phyloP scores from a whole-genome alignment of 305 asterid species.

The Petunia hybrid region DNA sequence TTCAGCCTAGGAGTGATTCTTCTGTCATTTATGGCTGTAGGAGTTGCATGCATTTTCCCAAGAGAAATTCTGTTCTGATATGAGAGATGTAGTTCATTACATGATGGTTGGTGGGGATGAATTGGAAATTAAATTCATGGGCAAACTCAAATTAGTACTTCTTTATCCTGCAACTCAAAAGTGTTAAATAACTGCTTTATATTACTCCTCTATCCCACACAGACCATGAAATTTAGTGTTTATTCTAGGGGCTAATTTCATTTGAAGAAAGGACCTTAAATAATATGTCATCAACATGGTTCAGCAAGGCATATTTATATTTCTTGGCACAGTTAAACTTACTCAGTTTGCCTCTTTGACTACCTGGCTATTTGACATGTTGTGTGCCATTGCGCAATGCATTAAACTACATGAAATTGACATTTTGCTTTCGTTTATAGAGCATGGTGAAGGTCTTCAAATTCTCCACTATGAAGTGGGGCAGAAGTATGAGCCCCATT shows the following conservation, averaged over 20 bases:
- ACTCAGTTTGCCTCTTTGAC: not conserved
- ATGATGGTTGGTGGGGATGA: not conserved
- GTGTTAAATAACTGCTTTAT: slow-evolving; percentile 5
- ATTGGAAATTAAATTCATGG: not conserved
- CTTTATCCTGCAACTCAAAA: not conserved
- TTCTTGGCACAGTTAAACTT: not conserved
- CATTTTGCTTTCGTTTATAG: slow-evolving; percentile 43
- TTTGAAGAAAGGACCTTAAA: not conserved
- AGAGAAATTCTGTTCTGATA: not conserved
- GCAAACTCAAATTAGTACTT: not conserved
- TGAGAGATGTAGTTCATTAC: slow-evolving; percentile 1
- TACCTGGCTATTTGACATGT: not conserved
- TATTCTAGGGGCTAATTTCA: not conserved
- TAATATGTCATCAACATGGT: slow-evolving; percentile 4
- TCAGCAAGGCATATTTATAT: slow-evolving; percentile 1
- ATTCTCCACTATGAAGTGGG: slow-evolving; percentile 95
- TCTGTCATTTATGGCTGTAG: not conserved
- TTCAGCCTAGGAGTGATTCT: not conserved
- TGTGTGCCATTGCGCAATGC: not conserved
- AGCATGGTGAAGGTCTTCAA: slow-evolving; percentile 97
- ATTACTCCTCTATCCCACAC: slow-evolving; percentile 1
- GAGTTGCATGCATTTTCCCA: not conserved
- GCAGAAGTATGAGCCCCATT: slow-evolving; percentile 95
- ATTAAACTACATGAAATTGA: slow-evolving; percentile 19
- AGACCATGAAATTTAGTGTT: slow-evolving; percentile 8